Evolutionary conservation across 164 flowering plant genomes (phyloP).

Genomic region (Protea cynaroides): DNA sequence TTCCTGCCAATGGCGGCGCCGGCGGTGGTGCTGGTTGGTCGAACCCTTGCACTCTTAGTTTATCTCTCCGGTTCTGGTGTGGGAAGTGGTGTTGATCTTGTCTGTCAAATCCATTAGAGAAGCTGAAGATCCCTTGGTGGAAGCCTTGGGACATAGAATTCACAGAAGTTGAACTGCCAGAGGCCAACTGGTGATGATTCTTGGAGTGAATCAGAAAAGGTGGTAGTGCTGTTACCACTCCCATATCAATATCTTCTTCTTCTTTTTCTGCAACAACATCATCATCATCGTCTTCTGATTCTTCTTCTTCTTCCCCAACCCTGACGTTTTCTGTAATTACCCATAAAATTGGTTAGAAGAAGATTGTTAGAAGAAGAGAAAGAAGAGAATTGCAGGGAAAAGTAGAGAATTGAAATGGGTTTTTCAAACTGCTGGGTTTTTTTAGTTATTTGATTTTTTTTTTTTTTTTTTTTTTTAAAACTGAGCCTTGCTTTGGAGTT

Average conservation of each 20-base stretch:
- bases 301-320: conserved; percentile 1
- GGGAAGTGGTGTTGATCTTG: conserved; percentile 34
- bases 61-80: conserved; percentile 72
- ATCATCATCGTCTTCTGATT: conserved; percentile 18
- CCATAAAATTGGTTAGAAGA: conserved; percentile 10
- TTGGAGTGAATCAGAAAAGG: conserved; percentile 16
- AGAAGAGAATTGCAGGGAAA: conserved; percentile 2
- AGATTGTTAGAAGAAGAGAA: neutral
- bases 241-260: conserved; percentile 40
- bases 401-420: conserved; percentile 9
- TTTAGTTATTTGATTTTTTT: neutral
- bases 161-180: conserved; percentile 12
- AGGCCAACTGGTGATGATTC: neutral
- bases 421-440: conserved; percentile 5
- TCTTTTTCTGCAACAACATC: conserved; percentile 18
- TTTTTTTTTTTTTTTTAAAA: neutral
- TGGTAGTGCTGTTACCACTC: conserved; percentile 34
- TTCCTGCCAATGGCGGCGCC: conserved; percentile 33
- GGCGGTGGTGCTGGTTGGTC: conserved; percentile 38
- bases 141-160: conserved; percentile 76
- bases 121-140: conserved; percentile 48
- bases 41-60: conserved; percentile 50
- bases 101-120: conserved; percentile 72
- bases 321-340: conserved; percentile 2
- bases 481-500: neutral